Conservation (phyloP, 129 eudicot genomes). For the Flaveria bidentis region DNA sequence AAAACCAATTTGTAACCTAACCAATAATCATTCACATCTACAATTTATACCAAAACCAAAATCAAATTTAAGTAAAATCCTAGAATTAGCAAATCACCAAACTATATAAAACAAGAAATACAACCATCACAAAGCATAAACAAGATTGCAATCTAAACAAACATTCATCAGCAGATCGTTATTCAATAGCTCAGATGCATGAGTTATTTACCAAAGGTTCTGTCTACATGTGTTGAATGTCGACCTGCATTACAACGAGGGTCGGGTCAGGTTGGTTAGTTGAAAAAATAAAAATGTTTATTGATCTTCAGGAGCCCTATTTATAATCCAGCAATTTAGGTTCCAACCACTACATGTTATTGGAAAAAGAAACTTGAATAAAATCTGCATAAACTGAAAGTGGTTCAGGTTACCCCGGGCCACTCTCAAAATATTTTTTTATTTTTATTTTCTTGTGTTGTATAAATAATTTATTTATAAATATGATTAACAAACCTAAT, state of each 20-base stretch:
- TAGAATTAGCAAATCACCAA: slow-evolving; percentile 28
- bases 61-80: slow-evolving; percentile 18
- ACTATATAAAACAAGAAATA: slow-evolving; percentile 20
- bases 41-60: not conserved
- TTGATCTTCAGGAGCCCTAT: not conserved
- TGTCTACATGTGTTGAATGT: slow-evolving; percentile 16
- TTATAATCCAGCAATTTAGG: not conserved
- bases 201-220: slow-evolving; percentile 32
- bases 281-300: not conserved
- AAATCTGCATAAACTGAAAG: not conserved
- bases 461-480: too few species aligned
- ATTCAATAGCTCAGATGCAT: not conserved
- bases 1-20: not conserved
- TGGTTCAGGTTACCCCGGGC: not conserved
- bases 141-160: slow-evolving; percentile 3
- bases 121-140: not conserved
- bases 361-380: not conserved
- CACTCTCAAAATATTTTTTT: not conserved
- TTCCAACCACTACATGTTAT: not conserved
- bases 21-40: slow-evolving; percentile 15
- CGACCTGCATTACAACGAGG: slow-evolving; percentile 16
- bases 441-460: too few species aligned
- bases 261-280: not conserved
- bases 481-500: too few species aligned
- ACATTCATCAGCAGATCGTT: not conserved